phyloP scores from a whole-genome alignment of 1,139 yeast genomes.

The Pneumocystis carinii region DNA sequence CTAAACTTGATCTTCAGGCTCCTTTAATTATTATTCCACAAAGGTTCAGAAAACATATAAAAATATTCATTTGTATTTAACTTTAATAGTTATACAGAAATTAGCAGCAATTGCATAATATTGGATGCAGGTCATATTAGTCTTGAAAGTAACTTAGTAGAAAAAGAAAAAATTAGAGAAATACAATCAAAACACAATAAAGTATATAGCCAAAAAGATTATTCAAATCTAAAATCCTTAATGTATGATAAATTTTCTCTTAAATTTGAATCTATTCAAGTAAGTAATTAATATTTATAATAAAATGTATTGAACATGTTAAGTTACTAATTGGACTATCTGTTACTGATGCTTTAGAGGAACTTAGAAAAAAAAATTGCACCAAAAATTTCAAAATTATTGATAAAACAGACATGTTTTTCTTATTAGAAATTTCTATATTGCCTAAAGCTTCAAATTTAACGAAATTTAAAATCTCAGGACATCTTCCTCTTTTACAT shows the following conservation, averaged over 20 bases:
- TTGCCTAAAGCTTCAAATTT: slow-evolving; percentile 64
- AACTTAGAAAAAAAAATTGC: slow-evolving; percentile 33
- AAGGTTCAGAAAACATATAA: slow-evolving; percentile 32
- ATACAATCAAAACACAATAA: slow-evolving; percentile 50
- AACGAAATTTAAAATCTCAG: slow-evolving; percentile 59
- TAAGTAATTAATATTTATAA: neutral
- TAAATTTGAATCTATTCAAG: slow-evolving; percentile 54
- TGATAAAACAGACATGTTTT: slow-evolving; percentile 59
- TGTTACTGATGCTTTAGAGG: slow-evolving; percentile 60
- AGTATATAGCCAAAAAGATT: slow-evolving; percentile 56
- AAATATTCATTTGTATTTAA: neutral
- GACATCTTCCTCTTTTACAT: slow-evolving; percentile 59
- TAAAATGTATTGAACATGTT: neutral
- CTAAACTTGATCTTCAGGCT: slow-evolving; percentile 79
- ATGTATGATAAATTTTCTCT: slow-evolving; percentile 83
- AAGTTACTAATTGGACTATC: slow-evolving; percentile 64
- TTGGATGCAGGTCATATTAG: slow-evolving; percentile 94
- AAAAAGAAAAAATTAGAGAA: slow-evolving; percentile 51
- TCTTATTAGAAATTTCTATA: slow-evolving; percentile 66
- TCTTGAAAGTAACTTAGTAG: slow-evolving; percentile 66
- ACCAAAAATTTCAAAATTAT: slow-evolving; percentile 44
- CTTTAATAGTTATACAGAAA: slow-evolving; percentile 28
- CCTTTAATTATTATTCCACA: slow-evolving; percentile 83
- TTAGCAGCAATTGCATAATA: slow-evolving; percentile 79
- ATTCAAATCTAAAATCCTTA: slow-evolving; percentile 53